A percentile compares a stretch with the other conserved stretches of the same genome.
Evolutionary conservation across 495 filamentous ascomycete species (phyloP).

Genomic region (Diplogelasinospora grovesii): DNA sequence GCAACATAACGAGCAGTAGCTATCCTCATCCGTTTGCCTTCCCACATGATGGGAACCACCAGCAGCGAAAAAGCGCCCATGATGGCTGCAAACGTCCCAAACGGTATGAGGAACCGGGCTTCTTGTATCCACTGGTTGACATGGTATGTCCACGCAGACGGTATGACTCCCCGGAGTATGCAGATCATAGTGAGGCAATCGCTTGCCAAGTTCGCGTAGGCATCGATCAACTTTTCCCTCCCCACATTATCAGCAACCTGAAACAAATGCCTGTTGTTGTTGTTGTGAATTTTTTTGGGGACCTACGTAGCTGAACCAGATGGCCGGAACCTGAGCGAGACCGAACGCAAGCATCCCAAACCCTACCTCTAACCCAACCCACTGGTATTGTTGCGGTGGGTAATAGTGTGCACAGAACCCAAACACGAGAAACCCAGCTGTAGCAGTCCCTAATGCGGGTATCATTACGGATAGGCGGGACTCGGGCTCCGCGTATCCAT

Average conservation of each 20-base stretch:
- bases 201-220: constrained; percentile 24
- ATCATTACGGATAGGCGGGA: constrained; percentile 18
- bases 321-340: constrained; percentile 20
- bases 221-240: constrained; percentile 29
- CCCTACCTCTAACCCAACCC: constrained; percentile 25
- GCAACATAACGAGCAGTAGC: constrained; percentile 24
- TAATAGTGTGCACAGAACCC: constrained; percentile 24
- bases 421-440: constrained; percentile 24
- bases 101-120: constrained; percentile 20
- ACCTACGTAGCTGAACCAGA: constrained; percentile 30
- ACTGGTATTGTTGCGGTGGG: constrained; percentile 10
- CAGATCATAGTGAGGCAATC: constrained; percentile 31
- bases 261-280: no score
- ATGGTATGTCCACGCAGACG: constrained; percentile 26
- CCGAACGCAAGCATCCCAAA: constrained; percentile 28
- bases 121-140: constrained; percentile 19
- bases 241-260: no score
- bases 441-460: constrained; percentile 18
- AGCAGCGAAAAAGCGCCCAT: constrained; percentile 23
- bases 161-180: constrained; percentile 22
- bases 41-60: constrained; percentile 18
- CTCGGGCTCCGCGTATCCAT: constrained; percentile 25
- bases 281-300: no score
- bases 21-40: constrained; percentile 25
- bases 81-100: constrained; percentile 21